Base-by-base conservation (phyloP, 257 asterid species). In the Verbascum thapsus region DNA sequence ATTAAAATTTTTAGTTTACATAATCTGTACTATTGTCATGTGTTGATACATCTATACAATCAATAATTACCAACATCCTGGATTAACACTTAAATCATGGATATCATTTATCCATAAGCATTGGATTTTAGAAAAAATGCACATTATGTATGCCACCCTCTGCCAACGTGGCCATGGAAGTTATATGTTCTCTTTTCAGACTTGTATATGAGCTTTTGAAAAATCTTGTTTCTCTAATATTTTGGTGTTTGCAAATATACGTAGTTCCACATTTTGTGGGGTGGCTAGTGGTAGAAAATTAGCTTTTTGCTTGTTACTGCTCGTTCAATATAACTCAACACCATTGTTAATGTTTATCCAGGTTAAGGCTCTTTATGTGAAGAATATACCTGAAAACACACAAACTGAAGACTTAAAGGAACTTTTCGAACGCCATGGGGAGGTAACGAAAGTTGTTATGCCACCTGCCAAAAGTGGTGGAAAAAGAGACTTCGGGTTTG, bases 391-490 rank as follows among this genome's bases (percentile, higher is more conserved):
- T 38, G 96, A 91, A 75, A 81, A 80, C 71, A 85, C 98, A 67
- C 30, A 84, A 41, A 83, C 83, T 13, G 98, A 91, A 41, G 86
- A 82, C 55, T 75, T 91, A 74, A 88, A 88, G 83, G 95, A 85
- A 70, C 76, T 84, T 44, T 91, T 91, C 75, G 87, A 83, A 75
- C 83, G 71, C 40, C 95, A 91, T 53, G 98, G 98, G 54, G 96
- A 91, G 68, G 98, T 91, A 52, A 88, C 86, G 12, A 91, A 87
- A 74, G 96, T 91, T 52, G 96, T 91, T 62, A 88, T 85, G 96
- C 98, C 98, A 16, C 96, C 96, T 48, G 90, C 96, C 65, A 91
- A 85, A 85, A 77, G 73, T 80, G 98, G 96, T 55, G 98, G 96
- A 34, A 91, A 88, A 76, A 73, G 98, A 42, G 95, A 88, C 58